Conservation (phyloP, 176 grass and related monocot genomes). For the Ampelocalamus luodianensis region DNA sequence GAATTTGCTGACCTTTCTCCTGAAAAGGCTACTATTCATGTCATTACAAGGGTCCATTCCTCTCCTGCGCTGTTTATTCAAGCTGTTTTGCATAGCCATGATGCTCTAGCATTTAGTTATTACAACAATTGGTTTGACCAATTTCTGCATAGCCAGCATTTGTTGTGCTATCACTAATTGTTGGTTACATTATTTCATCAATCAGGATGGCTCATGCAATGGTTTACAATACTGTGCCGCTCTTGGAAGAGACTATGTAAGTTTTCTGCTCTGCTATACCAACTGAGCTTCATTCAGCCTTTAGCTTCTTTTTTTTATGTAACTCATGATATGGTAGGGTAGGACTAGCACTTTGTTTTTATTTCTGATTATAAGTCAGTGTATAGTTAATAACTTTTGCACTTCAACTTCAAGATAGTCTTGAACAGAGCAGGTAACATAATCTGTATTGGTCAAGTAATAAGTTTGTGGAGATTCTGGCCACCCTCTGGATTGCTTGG, state of each 20-base stretch:
- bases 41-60: conserved; percentile 27
- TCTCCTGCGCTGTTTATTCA: conserved; percentile 27
- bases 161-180: conserved; percentile 19
- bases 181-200: conserved; percentile 34
- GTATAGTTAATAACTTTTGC: no score
- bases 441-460: no score
- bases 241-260: conserved; percentile 85
- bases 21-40: conserved; percentile 22
- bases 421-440: no score
- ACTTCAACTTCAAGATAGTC: no score
- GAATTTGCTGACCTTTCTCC: conserved; percentile 28
- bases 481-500: no score
- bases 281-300: conserved; percentile 12
- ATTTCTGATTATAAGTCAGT: no score
- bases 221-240: conserved; percentile 95
- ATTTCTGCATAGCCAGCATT: conserved; percentile 19
- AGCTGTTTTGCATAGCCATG: conserved; percentile 37
- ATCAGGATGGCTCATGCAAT: conserved; percentile 96
- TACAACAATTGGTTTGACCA: background rate
- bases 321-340: background rate
- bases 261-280: conserved; percentile 25
- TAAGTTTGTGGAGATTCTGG: no score
- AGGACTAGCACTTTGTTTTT: background rate
- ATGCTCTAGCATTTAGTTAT: conserved; percentile 15
- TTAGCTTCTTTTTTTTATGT: background rate